A percentile compares a stretch with the other conserved stretches of the same genome.
phyloP scores from a whole-genome alignment of 2,329 filamentous ascomycete species.

The Penicillium concentricum region DNA sequence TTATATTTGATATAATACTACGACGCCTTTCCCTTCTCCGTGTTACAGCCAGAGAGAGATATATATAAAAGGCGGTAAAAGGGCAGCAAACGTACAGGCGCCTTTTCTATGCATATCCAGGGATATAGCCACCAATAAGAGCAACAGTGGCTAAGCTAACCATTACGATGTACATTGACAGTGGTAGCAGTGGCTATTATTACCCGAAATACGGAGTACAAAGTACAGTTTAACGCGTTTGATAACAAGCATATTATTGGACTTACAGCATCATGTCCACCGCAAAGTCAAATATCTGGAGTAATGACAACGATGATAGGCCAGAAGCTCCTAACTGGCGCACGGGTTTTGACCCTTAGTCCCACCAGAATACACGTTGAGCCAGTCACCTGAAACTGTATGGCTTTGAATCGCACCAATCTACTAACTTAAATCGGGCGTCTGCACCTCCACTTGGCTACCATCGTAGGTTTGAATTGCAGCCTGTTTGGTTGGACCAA shows the following conservation, averaged over 20 bases:
- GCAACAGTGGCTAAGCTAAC: not conserved
- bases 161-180: not conserved
- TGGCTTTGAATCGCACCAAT: slow-evolving; percentile 1
- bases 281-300: slow-evolving; percentile 2
- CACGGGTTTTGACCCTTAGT: slow-evolving; percentile 4
- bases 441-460: slow-evolving; percentile 1
- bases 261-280: not conserved
- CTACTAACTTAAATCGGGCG: not conserved
- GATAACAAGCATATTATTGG: not conserved
- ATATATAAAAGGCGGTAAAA: not conserved
- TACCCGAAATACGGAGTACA: not conserved
- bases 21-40: not conserved
- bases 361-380: slow-evolving; percentile 1
- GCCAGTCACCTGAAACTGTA: slow-evolving; percentile 3
- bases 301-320: slow-evolving; percentile 9
- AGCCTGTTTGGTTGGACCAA: slow-evolving; percentile 18
- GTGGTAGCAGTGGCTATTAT: not conserved
- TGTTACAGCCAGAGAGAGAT: not conserved
- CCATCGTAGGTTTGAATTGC: not conserved
- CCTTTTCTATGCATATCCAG: not conserved
- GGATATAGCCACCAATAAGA: not conserved
- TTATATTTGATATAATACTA: not conserved
- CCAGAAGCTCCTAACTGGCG: not conserved
- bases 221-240: not conserved
- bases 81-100: not conserved